These are phyloP conservation scores for Sclerotinia minor DNA, from an alignment of 2,329 filamentous ascomycete species.

Conservation along the genomic window DNA sequence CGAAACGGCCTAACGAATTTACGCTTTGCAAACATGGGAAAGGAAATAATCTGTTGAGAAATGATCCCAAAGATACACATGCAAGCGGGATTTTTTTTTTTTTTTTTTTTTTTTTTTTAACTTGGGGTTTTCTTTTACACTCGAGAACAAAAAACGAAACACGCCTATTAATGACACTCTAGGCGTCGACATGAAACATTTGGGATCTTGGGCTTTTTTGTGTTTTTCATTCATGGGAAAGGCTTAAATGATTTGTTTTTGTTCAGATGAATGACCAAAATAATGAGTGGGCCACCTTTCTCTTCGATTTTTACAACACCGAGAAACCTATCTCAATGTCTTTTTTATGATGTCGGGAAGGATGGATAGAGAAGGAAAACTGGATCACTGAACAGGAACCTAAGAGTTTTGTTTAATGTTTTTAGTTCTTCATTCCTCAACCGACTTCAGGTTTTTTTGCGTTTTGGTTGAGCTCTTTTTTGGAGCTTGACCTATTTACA, in stretches of 20 bases:
- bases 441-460: constrained; percentile 10
- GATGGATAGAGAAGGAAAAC: constrained; percentile 20
- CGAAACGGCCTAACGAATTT: constrained; percentile 33
- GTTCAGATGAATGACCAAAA: constrained; percentile 23
- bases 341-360: constrained; percentile 22
- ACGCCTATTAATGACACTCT: constrained; percentile 40
- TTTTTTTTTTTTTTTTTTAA: neutral
- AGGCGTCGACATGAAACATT: constrained; percentile 31
- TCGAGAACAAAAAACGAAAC: constrained; percentile 27
- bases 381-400: constrained; percentile 20
- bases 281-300: constrained; percentile 17
- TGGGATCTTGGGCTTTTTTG: constrained; percentile 12
- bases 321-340: constrained; percentile 15
- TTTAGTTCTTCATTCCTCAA: neutral
- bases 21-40: constrained; percentile 32
- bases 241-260: constrained; percentile 26
- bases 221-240: constrained; percentile 23
- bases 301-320: constrained; percentile 13
- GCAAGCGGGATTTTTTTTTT: constrained; percentile 26
- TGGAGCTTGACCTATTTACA: neutral
- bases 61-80: constrained; percentile 40
- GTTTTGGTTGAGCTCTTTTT: neutral
- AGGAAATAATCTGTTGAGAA: constrained; percentile 33
- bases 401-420: constrained; percentile 14
- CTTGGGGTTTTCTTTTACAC: constrained; percentile 24